phyloP scores from a whole-genome alignment of 2,329 filamentous ascomycete genomes.

The Sporothrix brunneoviolacea region DNA sequence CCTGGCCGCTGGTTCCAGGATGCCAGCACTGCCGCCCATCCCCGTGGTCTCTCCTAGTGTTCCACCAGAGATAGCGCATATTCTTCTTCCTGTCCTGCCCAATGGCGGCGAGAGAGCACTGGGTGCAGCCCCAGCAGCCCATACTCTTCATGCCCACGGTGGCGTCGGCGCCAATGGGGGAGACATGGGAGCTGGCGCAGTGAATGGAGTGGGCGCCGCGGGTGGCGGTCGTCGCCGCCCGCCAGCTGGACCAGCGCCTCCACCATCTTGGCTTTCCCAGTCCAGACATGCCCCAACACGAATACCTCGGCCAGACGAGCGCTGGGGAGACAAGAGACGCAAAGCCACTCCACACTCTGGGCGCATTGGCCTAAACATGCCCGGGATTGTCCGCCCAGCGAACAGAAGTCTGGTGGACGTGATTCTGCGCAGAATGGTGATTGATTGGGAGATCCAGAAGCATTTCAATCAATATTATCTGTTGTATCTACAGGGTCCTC shows the following conservation, averaged over 20 bases:
- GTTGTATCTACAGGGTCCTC: conserved; percentile 45
- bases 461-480: conserved; percentile 52
- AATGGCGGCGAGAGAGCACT: neutral
- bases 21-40: neutral
- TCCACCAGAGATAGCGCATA: conserved; percentile 51
- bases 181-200: neutral
- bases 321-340: no score
- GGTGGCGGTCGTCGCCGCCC: conserved; percentile 31
- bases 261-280: conserved; percentile 47
- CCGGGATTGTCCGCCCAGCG: conserved; percentile 38
- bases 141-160: neutral
- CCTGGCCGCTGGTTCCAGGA: neutral
- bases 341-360: no score
- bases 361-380: conserved; percentile 27
- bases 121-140: neutral
- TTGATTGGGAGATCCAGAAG: conserved; percentile 49
- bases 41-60: conserved; percentile 40
- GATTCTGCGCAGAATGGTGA: conserved; percentile 42
- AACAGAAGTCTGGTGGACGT: conserved; percentile 45
- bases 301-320: neutral
- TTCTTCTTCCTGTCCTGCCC: conserved; percentile 32
- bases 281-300: conserved; percentile 24
- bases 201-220: neutral
- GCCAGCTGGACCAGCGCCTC: conserved; percentile 53
- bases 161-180: neutral